A percentile compares a stretch with the other conserved stretches of the same genome.
These are phyloP conservation scores for Botrytis tulipae DNA, from an alignment of 2,329 filamentous ascomycete genomes.

Conservation along the genomic window DNA sequence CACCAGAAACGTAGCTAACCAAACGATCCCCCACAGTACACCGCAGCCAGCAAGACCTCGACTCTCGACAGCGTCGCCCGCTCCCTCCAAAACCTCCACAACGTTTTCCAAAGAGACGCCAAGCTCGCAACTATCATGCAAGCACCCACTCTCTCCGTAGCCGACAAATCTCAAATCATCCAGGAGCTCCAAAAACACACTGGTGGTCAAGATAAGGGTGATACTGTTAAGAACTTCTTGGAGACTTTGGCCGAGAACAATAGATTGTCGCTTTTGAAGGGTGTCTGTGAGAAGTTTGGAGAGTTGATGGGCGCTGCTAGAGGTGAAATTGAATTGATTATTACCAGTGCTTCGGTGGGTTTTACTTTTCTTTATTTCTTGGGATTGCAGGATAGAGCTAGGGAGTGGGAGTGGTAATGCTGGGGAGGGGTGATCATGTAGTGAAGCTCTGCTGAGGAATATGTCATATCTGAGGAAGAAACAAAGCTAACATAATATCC, in stretches of 20 bases:
- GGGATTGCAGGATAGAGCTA: neutral
- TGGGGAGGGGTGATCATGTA: neutral
- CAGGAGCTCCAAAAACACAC: conserved; percentile 83
- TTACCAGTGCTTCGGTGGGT: conserved; percentile 85
- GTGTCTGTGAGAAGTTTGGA: conserved; percentile 82
- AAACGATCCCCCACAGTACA: conserved; percentile 64
- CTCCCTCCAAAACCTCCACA: conserved; percentile 69
- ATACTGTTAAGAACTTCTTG: conserved; percentile 93
- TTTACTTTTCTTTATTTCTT: neutral
- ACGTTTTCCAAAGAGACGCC: conserved; percentile 74
- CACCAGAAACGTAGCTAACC: conserved; percentile 20
- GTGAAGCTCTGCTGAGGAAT: neutral
- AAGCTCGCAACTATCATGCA: conserved; percentile 76
- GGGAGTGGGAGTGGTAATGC: neutral
- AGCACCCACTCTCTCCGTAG: conserved; percentile 73
- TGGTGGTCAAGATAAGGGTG: conserved; percentile 64
- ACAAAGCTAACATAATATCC: conserved; percentile 18
- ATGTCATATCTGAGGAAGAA: neutral
- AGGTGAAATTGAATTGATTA: conserved; percentile 89
- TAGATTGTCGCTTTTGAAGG: conserved; percentile 77
- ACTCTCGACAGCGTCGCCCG: conserved; percentile 82
- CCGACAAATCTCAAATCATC: conserved; percentile 84
- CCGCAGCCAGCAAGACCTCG: conserved; percentile 84
- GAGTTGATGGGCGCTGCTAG: conserved; percentile 83
- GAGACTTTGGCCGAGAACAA: conserved; percentile 92